Evolutionary conservation across 1,284 basidiomycete species (phyloP), one percentile per base, ranked within the genome.

Genomic region (Cryptococcus jaspeensis): DNA sequence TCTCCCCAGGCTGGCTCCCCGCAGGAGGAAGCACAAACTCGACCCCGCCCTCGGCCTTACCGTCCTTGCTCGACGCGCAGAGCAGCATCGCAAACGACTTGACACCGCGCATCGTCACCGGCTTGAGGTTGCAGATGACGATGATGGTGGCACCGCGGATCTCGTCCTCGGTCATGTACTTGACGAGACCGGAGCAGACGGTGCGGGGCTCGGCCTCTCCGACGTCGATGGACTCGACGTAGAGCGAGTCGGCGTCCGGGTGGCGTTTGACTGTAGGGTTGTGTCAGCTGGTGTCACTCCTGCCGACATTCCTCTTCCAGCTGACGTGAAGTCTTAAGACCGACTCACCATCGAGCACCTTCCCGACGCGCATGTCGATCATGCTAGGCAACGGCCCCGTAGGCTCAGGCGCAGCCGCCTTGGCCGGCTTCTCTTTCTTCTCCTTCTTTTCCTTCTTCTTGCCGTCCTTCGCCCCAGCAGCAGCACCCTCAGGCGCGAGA

Each of bases 11-110:
- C 70, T 90, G 86, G 12, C 88, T 87, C 22, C 85, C 87, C n/a
- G 83, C 80, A 25, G 94, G 94, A 13, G 93, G 92, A 60, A 88
- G 84, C 39, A 97, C 86, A 49, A 96, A 82, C 73, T 98, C 93
- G 58, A 98, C 87, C 16, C 90, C 91, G n/a, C 89, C 91, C 7
- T 81, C 87, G 6, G 92, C 90, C 75, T 92, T 93, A 40, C 92
- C 92, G 13, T 90, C 90, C 73, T 87, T 88, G 13, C 88, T 86
- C 1, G 89, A 87, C 40, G 93, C 93, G 68, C 87, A 90, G 62
- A 98, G 86, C 36, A 98, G 88, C 94, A 98, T 97, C 28, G 91
- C 94, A 69, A 89, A 93, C 61, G 91, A 94, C 80, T 95, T 96
- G 64, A 97, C 85, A 5, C 94, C 94, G 56, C 94, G 86, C 93